Conservation (phyloP, 306 rosid species). For the Gillenia trifoliata region DNA sequence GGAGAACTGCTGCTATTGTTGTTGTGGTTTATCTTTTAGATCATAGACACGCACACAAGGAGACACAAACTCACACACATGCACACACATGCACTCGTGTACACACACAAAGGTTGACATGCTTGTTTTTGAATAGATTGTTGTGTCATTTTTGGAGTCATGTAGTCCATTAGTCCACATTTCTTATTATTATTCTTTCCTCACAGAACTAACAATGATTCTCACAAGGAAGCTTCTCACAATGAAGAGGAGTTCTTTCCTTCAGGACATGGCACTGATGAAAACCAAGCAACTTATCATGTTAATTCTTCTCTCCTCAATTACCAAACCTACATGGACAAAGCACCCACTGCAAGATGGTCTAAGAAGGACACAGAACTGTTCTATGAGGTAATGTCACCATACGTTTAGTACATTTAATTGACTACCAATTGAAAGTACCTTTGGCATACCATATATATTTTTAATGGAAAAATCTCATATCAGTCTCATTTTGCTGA, state of each 20-base stretch:
- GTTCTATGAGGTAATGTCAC: slow-evolving; percentile 62
- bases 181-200: slow-evolving; percentile 22
- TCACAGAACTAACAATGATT: slow-evolving; percentile 39
- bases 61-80: background rate
- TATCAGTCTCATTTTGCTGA: too few relatives aligned
- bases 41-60: background rate
- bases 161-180: background rate
- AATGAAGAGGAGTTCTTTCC: slow-evolving; percentile 40
- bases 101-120: background rate
- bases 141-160: background rate
- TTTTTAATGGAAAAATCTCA: background rate
- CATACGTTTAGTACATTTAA: background rate
- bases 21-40: background rate
- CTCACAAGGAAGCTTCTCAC: slow-evolving; percentile 30
- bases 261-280: slow-evolving; percentile 52
- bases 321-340: slow-evolving; percentile 75
- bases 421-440: background rate
- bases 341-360: slow-evolving; percentile 71
- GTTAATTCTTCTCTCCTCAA: slow-evolving; percentile 35
- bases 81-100: background rate
- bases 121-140: background rate
- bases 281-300: slow-evolving; percentile 35
- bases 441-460: background rate
- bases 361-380: slow-evolving; percentile 68
- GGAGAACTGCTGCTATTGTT: background rate